Evolutionary conservation across 495 filamentous ascomycete species (phyloP), one percentile per base, ranked within the genome.

Genomic region (Penicillium lagena): DNA sequence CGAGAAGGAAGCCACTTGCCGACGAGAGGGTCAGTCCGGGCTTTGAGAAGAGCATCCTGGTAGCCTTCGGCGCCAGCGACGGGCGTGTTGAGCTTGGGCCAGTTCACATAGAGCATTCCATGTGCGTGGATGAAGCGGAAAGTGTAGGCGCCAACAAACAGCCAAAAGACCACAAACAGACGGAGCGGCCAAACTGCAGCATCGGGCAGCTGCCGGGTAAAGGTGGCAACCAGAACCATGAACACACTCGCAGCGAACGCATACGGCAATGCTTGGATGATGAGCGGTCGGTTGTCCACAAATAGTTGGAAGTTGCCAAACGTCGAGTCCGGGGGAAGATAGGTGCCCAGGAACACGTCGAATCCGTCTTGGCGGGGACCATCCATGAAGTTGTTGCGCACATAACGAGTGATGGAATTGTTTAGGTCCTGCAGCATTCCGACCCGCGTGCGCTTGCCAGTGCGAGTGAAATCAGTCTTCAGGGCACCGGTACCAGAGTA

Each of bases 401-500:
- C 72, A 67, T 95, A 98, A 45, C 93, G 77, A 4, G 82, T 90
- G 35, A 87, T 71, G 2, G 89, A 91, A 40, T 95, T 89, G 43
- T 77, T 84, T 30, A 85, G 61, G 63, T 98, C 93, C 56, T 88
- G 86, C 27, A 94, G 52, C 45, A 83, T 82, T 35, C 93, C 93
- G 3, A 77, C 81, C 30, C 78, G 86, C 9, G 91, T 97, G 12
- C 93, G 81, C 55, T 87, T 78, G 38, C 94, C 94, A 9, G 84
- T 86, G 9, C 93, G 81, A 4, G 93, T 98, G 47, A 96, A 86
- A 60, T 97, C 93, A 1, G 93, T 97, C 68, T 97, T 97, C 66
- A 96, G 72, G 29, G 93, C 93, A 7, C 93, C 93, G 6, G 93
- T 96, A 35, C 93, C 93, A 9, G 91, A 90, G 59, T 98, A 98